phyloP scores from a whole-genome alignment of 2,329 filamentous ascomycete species.

The Fusarium secorum region DNA sequence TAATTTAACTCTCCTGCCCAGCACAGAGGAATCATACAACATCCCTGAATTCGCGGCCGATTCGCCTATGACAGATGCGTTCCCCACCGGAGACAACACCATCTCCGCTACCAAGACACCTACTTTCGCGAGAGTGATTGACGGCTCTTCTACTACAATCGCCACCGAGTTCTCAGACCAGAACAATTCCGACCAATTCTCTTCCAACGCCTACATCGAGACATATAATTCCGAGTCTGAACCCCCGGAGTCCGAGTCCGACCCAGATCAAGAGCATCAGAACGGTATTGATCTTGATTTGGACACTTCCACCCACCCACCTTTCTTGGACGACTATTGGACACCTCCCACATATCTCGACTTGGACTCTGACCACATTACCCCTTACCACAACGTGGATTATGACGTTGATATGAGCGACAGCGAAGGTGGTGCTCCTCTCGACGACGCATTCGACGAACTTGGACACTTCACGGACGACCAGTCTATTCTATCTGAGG shows the following conservation, averaged over 20 bases:
- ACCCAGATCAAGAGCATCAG: constrained; percentile 8
- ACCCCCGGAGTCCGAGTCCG: neutral
- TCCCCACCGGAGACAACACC: constrained; percentile 18
- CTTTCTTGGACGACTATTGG: constrained; percentile 7
- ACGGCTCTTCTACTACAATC: neutral
- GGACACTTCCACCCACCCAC: constrained; percentile 9
- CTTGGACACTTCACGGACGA: constrained; percentile 8
- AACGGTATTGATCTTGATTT: constrained; percentile 12
- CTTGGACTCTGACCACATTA: constrained; percentile 10
- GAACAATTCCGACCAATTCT: constrained; percentile 6
- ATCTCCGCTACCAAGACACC: constrained; percentile 15
- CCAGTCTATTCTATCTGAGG: constrained; percentile 6
- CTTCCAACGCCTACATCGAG: neutral
- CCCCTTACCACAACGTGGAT: constrained; percentile 31
- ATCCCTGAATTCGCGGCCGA: constrained; percentile 16
- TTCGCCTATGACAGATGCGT: constrained; percentile 33
- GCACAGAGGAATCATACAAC: constrained; percentile 9
- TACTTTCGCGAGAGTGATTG: constrained; percentile 10
- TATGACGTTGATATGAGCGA: constrained; percentile 49
- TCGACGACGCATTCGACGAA: constrained; percentile 26
- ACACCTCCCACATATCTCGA: constrained; percentile 8
- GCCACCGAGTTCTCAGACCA: constrained; percentile 1
- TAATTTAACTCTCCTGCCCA: neutral
- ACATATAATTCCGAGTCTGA: constrained; percentile 8
- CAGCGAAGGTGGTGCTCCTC: constrained; percentile 45